These are phyloP conservation scores for Sporothrix dimorphospora DNA, from an alignment of 2,329 filamentous ascomycete species.

Conservation along the genomic window DNA sequence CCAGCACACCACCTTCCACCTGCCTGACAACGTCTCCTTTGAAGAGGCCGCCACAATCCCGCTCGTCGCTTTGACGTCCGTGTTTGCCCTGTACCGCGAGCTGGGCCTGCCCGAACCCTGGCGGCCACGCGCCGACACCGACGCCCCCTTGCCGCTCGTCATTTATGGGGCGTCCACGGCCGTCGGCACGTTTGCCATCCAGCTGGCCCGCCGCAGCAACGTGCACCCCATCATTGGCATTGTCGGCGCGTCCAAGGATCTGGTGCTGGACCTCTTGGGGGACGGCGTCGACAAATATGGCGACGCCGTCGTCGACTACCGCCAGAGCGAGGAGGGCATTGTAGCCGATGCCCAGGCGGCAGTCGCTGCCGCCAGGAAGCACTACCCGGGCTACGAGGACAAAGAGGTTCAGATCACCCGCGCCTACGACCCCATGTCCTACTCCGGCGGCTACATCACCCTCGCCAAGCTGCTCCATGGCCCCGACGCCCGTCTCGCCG, in stretches of 20 bases:
- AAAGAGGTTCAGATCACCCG: constrained; percentile 39
- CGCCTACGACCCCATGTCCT: constrained; percentile 56
- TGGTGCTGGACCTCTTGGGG: constrained; percentile 52
- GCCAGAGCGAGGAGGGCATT: constrained; percentile 51
- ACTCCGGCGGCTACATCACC: constrained; percentile 48
- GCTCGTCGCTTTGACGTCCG: constrained; percentile 49
- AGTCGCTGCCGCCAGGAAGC: constrained; percentile 38
- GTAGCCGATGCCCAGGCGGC: constrained; percentile 45
- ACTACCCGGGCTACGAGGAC: not conserved
- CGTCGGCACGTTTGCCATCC: constrained; percentile 57
- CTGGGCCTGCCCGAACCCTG: constrained; percentile 47
- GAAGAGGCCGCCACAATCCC: constrained; percentile 50
- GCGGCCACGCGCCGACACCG: constrained; percentile 41
- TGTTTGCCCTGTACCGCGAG: constrained; percentile 44
- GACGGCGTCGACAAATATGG: constrained; percentile 47
- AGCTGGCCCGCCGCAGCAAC: constrained; percentile 52
- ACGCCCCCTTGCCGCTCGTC: constrained; percentile 35
- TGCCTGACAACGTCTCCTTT: constrained; percentile 44
- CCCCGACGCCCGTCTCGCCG: constrained; percentile 38
- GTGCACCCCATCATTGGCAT: constrained; percentile 59
- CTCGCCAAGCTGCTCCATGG: constrained; percentile 44
- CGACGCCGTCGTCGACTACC: constrained; percentile 59
- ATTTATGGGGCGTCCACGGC: constrained; percentile 54
- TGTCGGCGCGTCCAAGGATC: constrained; percentile 51
- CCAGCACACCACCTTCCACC: constrained; percentile 48